phyloP scores from a whole-genome alignment of 1,139 yeast genomes.

The Debaryomycetaceae sp. region DNA sequence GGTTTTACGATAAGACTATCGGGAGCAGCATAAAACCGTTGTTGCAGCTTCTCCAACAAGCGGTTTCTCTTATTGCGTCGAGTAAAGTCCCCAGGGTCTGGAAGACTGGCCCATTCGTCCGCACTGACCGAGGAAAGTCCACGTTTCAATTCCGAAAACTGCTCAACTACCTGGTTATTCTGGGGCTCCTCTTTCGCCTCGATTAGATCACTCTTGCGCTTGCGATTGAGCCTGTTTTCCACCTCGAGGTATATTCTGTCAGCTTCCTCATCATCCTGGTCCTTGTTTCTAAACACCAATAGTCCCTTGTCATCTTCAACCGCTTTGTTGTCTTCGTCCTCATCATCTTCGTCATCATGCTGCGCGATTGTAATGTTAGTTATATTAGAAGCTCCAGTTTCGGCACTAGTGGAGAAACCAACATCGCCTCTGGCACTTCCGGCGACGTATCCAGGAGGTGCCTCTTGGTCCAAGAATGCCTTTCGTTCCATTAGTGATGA shows the following conservation, averaged over 20 bases:
- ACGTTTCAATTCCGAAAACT: constrained; percentile 54
- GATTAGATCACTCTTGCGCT: constrained; percentile 20
- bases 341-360: constrained; percentile 20
- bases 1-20: constrained; percentile 54
- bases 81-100: constrained; percentile 89
- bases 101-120: constrained; percentile 77
- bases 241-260: constrained; percentile 64
- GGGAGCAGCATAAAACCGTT: constrained; percentile 79
- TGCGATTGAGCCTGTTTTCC: constrained; percentile 51
- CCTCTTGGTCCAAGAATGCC: constrained; percentile 77
- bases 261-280: constrained; percentile 72
- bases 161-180: constrained; percentile 20
- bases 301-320: constrained; percentile 10
- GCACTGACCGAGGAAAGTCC: constrained; percentile 56
- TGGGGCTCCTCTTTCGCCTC: constrained; percentile 18
- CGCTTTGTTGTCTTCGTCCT: constrained; percentile 23
- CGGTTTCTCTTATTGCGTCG: constrained; percentile 72
- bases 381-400: constrained; percentile 44
- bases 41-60: constrained; percentile 57
- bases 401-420: constrained; percentile 85
- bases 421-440: constrained; percentile 96
- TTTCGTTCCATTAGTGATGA: constrained; percentile 38
- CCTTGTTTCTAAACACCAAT: constrained; percentile 14
- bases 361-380: constrained; percentile 18
- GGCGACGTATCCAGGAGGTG: constrained; percentile 89